Conservation (phyloP, 2,329 filamentous ascomycete genomes). For the Diaporthe sp. region DNA sequence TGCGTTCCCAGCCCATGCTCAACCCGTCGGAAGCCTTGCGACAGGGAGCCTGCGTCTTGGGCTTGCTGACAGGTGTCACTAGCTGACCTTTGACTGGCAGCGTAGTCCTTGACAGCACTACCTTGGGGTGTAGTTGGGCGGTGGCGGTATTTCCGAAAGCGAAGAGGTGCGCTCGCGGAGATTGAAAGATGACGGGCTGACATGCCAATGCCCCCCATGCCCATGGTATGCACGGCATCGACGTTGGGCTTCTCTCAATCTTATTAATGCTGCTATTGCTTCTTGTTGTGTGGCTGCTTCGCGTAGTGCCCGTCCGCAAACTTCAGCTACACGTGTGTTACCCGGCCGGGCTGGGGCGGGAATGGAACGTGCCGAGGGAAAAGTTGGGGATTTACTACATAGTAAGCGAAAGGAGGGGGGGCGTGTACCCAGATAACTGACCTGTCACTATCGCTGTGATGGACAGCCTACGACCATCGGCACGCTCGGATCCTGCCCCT, state of each 20-base stretch:
- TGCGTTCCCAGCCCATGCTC: constrained; percentile 17
- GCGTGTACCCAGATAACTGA: constrained; percentile 21
- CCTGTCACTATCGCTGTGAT: constrained; percentile 23
- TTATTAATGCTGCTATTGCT: constrained; percentile 22
- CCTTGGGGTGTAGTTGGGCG: constrained; percentile 4
- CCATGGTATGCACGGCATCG: constrained; percentile 22
- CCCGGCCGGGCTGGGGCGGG: constrained; percentile 23
- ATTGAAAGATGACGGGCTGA: constrained; percentile 19
- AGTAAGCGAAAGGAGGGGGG: not conserved
- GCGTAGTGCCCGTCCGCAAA: constrained; percentile 29
- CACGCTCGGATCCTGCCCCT: constrained; percentile 25
- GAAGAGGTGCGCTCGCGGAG: constrained; percentile 13
- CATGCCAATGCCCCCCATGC: not conserved
- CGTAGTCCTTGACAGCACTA: constrained; percentile 20
- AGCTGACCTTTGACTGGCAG: constrained; percentile 11
- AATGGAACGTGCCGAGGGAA: constrained; percentile 27
- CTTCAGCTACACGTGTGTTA: constrained; percentile 27
- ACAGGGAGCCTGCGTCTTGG: constrained; percentile 11
- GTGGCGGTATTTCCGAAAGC: constrained; percentile 25
- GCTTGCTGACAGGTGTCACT: constrained; percentile 29
- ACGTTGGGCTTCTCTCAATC: constrained; percentile 19
- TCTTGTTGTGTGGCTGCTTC: constrained; percentile 9
- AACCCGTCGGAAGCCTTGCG: constrained; percentile 17
- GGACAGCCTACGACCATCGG: constrained; percentile 2
- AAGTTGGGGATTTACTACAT: constrained; percentile 23